These are phyloP conservation scores for Trichoderma afroharzianum DNA, from an alignment of 2,329 filamentous ascomycete genomes.

Conservation along the genomic window DNA sequence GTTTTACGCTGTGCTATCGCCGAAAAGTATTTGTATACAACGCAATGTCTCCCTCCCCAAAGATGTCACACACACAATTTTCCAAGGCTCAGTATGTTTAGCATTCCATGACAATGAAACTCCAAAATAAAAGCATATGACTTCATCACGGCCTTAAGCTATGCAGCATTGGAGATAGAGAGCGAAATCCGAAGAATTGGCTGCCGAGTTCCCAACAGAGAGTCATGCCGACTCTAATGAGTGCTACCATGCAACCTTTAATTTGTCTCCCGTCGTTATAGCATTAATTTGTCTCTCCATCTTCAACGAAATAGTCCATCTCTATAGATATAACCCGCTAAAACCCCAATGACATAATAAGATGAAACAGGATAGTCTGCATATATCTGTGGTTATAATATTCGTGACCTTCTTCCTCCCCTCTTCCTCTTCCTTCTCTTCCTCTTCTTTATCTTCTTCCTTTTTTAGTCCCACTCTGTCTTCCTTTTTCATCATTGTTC, in stretches of 20 bases:
- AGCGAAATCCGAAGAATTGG: not conserved
- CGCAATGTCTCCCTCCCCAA: not conserved
- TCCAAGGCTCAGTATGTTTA: not conserved
- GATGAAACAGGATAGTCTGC: not conserved
- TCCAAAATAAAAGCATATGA: not conserved
- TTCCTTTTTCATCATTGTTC: not conserved
- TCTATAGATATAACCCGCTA: not conserved
- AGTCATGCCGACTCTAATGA: not conserved
- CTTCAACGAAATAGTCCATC: not conserved
- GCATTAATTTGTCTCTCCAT: not conserved
- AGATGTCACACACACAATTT: fast-evolving
- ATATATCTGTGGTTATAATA: not conserved
- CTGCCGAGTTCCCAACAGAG: not conserved
- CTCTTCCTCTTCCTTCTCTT: not conserved
- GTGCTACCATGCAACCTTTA: not conserved
- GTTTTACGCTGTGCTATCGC: not conserved
- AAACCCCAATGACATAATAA: not conserved
- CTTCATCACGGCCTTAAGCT: not conserved
- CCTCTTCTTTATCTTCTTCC: too few species aligned
- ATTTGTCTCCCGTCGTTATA: not conserved
- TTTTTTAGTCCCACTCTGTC: not conserved
- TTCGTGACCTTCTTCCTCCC: not conserved
- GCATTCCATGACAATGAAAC: not conserved
- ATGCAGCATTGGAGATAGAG: not conserved
- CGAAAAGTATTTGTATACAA: not conserved